Evolutionary conservation across 805 yeast species (phyloP), one percentile per base, ranked within the genome.

Genomic region (Starmerella stellata): DNA sequence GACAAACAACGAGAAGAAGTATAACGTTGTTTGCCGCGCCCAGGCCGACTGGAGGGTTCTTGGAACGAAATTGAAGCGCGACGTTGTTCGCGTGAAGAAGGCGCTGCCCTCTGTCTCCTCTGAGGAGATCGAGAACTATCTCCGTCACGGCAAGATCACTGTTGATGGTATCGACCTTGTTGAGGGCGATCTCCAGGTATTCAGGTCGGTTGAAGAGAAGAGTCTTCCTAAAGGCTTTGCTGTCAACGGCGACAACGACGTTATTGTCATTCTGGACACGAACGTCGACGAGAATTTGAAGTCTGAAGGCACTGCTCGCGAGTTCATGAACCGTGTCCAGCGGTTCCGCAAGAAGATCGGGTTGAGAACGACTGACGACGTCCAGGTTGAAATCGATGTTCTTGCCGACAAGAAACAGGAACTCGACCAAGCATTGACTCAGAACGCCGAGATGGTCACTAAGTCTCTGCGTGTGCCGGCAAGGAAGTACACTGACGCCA

Each of bases 1-100:
- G 52, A 83, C 95, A 17, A 68, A 79, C 19, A 95, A 90, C 56
- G 99, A 90, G 65, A 75, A 68, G 51, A 75, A 77, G 55, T 87
- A 85, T 57, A 90, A 85, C 52, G 96, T 90, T 44, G 79, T 77
- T 57, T 87, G 85, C 67, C 73, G 70, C 47, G 95, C 87, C 32
- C 92, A 80, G 59, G 98, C 98, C 36, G 99, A 90, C 65, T 90
- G 99, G 98, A 94, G 96, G 42, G 81, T 83, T 17, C 70, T 90
- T 50, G 99, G 99, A 64, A 90, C 87, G 70, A 90, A 90, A 63
- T 72, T 90, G 61, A 87, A 83, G 74, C 75, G 76, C 57, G 96
- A 85, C 52, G 92, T 80, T 44, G 82, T 79, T 64, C 76, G 73
- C 59, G 98, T 90, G 44, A 92, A 87, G 69, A 93, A 76, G 54